Evolutionary conservation across 2,329 filamentous ascomycete genomes (phyloP), one percentile per base, ranked within the genome.

Genomic region (Trichoderma sp.): DNA sequence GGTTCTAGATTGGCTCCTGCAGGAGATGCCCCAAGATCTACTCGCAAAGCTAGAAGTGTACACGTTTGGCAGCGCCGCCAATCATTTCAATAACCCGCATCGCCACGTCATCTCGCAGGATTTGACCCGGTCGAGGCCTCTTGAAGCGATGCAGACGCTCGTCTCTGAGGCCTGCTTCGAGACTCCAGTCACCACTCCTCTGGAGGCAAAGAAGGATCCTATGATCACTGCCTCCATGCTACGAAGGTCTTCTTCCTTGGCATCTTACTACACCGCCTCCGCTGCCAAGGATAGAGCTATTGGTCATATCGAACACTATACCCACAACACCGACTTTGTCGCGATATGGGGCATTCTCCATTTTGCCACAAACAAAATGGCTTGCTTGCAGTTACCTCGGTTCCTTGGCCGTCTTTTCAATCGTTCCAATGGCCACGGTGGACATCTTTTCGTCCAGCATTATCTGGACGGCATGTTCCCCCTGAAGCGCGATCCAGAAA

Each of bases 81-180:
- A 92, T 73, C 91, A 94, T 76, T 94, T 93, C 81, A 93, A 93
- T 77, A 92, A 93, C 70, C 92, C 91, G 0, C 84, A 87, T 71
- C 82, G 84, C 3, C 84, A 85, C 68, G 72, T 80, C 12, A 73
- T 78, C 1, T 83, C 82, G 1, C 84, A 87, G 70, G 71, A 73
- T 6, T 70, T 80, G 2, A 69, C 75, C 1, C 68, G 72, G 2
- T 72, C 73, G 4, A 76, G 80, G 19, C 82, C 80, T 0, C 67
- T 75, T n/a, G 75, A 74, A 17, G 76, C 77, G 13, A 72, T 78
- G 67, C 73, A 75, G 12, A 77, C 78, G 0, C 68, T 78, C 9
- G 73, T 79, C 25, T 78, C 79, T 0, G 78, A 83, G 63, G 78
- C 78, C 1, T 78, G 76, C 10, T 74, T 76, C 13, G 72, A 77